Evolutionary conservation across 2,329 filamentous ascomycete species (phyloP).

Genomic region (Sporothrix dimorphospora): DNA sequence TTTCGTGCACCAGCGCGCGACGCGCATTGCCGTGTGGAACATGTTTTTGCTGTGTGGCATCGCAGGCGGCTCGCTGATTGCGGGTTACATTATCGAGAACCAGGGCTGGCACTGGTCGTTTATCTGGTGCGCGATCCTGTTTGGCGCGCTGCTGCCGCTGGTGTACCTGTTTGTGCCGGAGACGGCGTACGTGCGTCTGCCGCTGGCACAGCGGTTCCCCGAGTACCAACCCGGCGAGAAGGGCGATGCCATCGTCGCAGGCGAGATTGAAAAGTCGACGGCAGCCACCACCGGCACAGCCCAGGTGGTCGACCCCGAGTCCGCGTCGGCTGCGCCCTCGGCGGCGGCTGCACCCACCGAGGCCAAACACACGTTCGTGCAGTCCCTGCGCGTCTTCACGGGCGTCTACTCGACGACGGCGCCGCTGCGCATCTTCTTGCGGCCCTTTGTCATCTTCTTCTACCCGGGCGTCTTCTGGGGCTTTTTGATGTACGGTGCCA

Average conservation of each 20-base stretch:
- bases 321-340: not conserved
- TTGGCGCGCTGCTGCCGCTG: conserved; percentile 47
- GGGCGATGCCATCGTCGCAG: not conserved
- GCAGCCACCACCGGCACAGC: not conserved
- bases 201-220: conserved; percentile 25
- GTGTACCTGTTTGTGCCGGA: conserved; percentile 55
- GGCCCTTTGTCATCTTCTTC: conserved; percentile 54
- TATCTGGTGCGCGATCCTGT: conserved; percentile 51
- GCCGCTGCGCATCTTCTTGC: conserved; percentile 46
- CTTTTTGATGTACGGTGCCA: conserved; percentile 51
- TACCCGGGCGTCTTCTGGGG: conserved; percentile 56
- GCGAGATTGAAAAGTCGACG: not conserved
- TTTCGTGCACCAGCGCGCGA: conserved; percentile 52
- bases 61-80: conserved; percentile 46
- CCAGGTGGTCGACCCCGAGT: not conserved
- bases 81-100: conserved; percentile 45
- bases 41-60: conserved; percentile 48
- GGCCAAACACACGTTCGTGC: conserved; percentile 41
- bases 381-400: conserved; percentile 42
- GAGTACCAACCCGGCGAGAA: conserved; percentile 25
- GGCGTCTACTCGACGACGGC: conserved; percentile 45
- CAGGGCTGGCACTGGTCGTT: conserved; percentile 52
- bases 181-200: conserved; percentile 46
- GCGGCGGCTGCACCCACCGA: not conserved
- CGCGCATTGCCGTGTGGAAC: conserved; percentile 48